phyloP scores from a whole-genome alignment of 2,329 filamentous ascomycete species.

The Boeremia lycopersici region DNA sequence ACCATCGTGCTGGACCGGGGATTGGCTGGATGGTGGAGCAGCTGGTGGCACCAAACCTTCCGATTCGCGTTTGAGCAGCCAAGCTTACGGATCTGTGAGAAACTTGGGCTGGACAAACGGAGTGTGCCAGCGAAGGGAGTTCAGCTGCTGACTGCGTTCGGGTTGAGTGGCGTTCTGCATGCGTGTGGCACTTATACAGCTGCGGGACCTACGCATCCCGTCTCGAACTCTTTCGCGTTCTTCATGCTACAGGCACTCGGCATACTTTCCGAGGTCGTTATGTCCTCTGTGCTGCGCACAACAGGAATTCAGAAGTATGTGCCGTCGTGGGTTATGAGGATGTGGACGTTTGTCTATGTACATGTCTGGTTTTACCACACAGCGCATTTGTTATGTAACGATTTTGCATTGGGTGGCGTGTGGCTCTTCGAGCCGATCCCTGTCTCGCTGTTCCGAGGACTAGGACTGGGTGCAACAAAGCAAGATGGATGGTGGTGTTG shows the following conservation, averaged over 20 bases:
- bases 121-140: slow-evolving; percentile 48
- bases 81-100: slow-evolving; percentile 53
- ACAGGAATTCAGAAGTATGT: slow-evolving; percentile 43
- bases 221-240: slow-evolving; percentile 64
- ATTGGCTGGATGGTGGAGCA: slow-evolving; percentile 80
- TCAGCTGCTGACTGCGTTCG: slow-evolving; percentile 63
- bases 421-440: slow-evolving; percentile 87
- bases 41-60: slow-evolving; percentile 92
- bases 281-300: slow-evolving; percentile 34
- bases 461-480: slow-evolving; percentile 65
- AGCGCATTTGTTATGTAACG: slow-evolving; percentile 70
- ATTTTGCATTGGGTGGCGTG: slow-evolving; percentile 73
- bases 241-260: slow-evolving; percentile 75
- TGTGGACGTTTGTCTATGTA: slow-evolving; percentile 67
- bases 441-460: slow-evolving; percentile 68
- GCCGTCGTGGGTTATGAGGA: slow-evolving; percentile 56
- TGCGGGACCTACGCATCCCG: slow-evolving; percentile 58
- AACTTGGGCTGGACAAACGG: slow-evolving; percentile 35
- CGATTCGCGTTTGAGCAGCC: slow-evolving; percentile 71
- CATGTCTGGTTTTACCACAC: slow-evolving; percentile 72
- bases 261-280: slow-evolving; percentile 61
- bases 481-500: slow-evolving; percentile 73
- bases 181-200: slow-evolving; percentile 71
- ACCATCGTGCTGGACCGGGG: slow-evolving; percentile 68
- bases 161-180: slow-evolving; percentile 72